phyloP scores from a whole-genome alignment of 768 basidiomycete species.

The Collybia sp. region DNA sequence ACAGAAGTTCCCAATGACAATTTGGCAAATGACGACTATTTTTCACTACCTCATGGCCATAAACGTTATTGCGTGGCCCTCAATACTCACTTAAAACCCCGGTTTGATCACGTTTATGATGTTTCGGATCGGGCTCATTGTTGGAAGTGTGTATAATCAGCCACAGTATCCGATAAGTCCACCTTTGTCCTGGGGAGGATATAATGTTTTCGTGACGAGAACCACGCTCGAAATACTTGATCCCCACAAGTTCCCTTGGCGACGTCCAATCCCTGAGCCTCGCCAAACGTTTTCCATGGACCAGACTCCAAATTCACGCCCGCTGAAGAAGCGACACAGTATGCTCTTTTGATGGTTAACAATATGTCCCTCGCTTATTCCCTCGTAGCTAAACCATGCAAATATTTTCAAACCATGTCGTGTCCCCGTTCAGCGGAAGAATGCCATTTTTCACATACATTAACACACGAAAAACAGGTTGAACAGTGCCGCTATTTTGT shows the following conservation, averaged over 20 bases:
- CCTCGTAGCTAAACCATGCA: constrained; percentile 42
- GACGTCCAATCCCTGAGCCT: constrained; percentile 4
- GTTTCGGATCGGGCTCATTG: constrained; percentile 25
- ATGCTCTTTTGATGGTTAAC: constrained; percentile 8
- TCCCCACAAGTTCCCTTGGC: constrained; percentile 4
- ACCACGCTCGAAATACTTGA: neutral
- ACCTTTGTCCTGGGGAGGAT: constrained; percentile 14
- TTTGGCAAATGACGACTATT: constrained; percentile 18
- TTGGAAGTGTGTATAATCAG: constrained; percentile 10
- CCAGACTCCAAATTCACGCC: constrained; percentile 20
- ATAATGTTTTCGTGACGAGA: too few species aligned
- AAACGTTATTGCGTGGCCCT: constrained; percentile 25
- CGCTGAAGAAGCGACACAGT: constrained; percentile 39
- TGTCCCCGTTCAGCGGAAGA: constrained; percentile 40
- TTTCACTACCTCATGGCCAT: constrained; percentile 30
- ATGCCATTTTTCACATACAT: constrained; percentile 43
- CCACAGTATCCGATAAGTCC: constrained; percentile 17
- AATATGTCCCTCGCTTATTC: constrained; percentile 8
- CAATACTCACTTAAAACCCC: constrained; percentile 16
- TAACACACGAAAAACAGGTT: constrained; percentile 18
- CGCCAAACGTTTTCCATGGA: constrained; percentile 14
- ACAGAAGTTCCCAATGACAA: constrained; percentile 8
- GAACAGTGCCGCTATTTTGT: constrained; percentile 29
- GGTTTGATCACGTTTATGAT: constrained; percentile 18
- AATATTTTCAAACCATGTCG: constrained; percentile 36